Percentiles rank a stretch among this genome's conserved stretches.
These are phyloP conservation scores for Scutellaria minor DNA, from an alignment of 257 asterid genomes.

Conservation along the genomic window DNA sequence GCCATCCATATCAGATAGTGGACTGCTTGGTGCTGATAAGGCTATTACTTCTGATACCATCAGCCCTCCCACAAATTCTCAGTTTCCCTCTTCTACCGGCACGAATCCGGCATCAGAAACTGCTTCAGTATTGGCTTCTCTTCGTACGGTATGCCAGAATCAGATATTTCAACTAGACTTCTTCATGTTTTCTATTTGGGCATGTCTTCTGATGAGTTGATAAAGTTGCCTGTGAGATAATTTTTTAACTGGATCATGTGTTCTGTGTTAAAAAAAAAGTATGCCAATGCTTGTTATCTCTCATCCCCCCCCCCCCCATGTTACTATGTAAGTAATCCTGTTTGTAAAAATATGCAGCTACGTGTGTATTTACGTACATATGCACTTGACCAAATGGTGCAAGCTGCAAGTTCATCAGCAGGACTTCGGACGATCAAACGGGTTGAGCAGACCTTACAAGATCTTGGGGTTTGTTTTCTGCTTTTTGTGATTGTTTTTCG, in stretches of 20 bases:
- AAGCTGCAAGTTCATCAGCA: slow-evolving; percentile 98
- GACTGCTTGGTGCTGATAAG: slow-evolving; percentile 54
- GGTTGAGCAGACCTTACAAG: slow-evolving; percentile 96
- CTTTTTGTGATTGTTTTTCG: slow-evolving; percentile 22
- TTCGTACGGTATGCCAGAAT: slow-evolving; percentile 72
- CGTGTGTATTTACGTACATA: slow-evolving; percentile 86
- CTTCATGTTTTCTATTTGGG: slow-evolving; percentile 9
- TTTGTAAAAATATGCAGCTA: slow-evolving; percentile 62
- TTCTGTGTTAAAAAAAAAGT: background rate
- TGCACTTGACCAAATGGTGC: slow-evolving; percentile 96
- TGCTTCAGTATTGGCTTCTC: slow-evolving; percentile 80
- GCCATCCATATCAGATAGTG: slow-evolving; percentile 58
- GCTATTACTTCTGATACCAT: slow-evolving; percentile 49
- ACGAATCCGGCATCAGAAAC: slow-evolving; percentile 70
- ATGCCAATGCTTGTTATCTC: background rate
- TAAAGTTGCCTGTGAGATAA: background rate
- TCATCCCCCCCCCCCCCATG: background rate
- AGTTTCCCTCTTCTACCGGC: slow-evolving; percentile 49
- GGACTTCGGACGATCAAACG: slow-evolving; percentile 96
- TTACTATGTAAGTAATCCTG: slow-evolving; percentile 31
- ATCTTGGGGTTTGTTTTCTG: slow-evolving; percentile 86
- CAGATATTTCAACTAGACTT: background rate
- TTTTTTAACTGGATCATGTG: background rate
- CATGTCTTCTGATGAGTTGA: background rate
- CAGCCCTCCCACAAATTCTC: slow-evolving; percentile 59